A percentile compares a stretch with the other conserved stretches of the same genome.
These are phyloP conservation scores for Wickerhamiella occidentalis DNA, from an alignment of 805 yeast genomes.

Conservation along the genomic window DNA sequence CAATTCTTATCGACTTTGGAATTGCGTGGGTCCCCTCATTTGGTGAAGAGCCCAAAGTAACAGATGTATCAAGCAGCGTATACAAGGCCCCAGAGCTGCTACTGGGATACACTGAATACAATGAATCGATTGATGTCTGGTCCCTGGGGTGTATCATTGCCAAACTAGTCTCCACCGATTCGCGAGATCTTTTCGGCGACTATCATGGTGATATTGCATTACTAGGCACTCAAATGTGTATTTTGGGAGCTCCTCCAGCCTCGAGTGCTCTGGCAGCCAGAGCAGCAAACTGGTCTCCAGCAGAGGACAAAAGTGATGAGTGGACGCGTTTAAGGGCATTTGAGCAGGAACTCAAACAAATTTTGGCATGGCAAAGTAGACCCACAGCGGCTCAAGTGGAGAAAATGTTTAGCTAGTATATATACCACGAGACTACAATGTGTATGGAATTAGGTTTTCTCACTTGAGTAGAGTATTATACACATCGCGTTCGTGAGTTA, in stretches of 20 bases:
- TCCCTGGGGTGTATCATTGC: constrained; percentile 51
- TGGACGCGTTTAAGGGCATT: background rate
- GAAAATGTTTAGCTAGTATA: background rate
- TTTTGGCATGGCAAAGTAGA: background rate
- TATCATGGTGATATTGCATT: constrained; percentile 15
- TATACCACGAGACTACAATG: too few species aligned
- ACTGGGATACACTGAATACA: constrained; percentile 45
- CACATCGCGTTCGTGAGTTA: constrained; percentile 1
- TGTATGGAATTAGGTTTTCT: too few species aligned
- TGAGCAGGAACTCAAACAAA: background rate
- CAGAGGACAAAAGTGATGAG: background rate
- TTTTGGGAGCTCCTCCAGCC: constrained; percentile 1
- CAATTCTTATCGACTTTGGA: constrained; percentile 53
- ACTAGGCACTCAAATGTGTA: constrained; percentile 3
- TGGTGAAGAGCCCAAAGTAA: constrained; percentile 27
- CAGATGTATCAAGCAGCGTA: constrained; percentile 50
- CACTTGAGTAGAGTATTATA: background rate
- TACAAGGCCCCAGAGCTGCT: constrained; percentile 68
- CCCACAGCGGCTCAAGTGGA: background rate
- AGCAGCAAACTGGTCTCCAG: background rate
- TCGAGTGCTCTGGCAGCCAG: background rate
- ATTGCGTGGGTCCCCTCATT: constrained; percentile 35
- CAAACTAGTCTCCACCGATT: constrained; percentile 35
- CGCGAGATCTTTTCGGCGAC: constrained; percentile 32
- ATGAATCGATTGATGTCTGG: constrained; percentile 57